Percentiles rank a stretch among this genome's conserved stretches.
Evolutionary conservation across 805 yeast species (phyloP).

Genomic region (Saccharomycopsis javanensis): DNA sequence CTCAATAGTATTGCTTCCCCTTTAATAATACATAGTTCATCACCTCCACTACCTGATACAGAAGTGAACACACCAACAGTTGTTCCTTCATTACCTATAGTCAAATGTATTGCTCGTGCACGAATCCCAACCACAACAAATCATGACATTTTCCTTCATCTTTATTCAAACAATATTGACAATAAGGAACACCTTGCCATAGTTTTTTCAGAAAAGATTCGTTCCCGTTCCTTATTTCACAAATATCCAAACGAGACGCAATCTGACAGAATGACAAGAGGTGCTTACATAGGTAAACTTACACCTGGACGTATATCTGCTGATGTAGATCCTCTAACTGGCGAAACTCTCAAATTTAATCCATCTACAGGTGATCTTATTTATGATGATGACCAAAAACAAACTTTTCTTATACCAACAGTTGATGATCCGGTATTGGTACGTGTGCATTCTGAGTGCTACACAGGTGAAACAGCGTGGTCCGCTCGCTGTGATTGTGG

Average conservation of each 20-base stretch:
- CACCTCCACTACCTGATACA: background rate
- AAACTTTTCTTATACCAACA: slow-evolving; percentile 22
- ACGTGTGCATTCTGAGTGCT: slow-evolving; percentile 93
- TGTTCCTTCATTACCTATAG: slow-evolving; percentile 46
- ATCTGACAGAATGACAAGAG: slow-evolving; percentile 94
- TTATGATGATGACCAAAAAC: slow-evolving; percentile 20
- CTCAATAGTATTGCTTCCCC: background rate
- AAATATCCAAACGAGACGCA: slow-evolving; percentile 65
- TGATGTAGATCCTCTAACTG: slow-evolving; percentile 42
- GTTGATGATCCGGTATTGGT: slow-evolving; percentile 48
- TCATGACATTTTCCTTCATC: slow-evolving; percentile 84
- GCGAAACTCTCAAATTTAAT: slow-evolving; percentile 34
- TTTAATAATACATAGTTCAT: background rate
- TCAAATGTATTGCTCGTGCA: slow-evolving; percentile 86
- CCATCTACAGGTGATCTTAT: slow-evolving; percentile 28
- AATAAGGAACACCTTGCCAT: slow-evolving; percentile 93
- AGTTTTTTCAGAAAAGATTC: slow-evolving; percentile 87
- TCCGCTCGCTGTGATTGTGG: slow-evolving; percentile 99
- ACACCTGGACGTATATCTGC: slow-evolving; percentile 78
- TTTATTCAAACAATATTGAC: slow-evolving; percentile 80
- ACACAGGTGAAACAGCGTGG: slow-evolving; percentile 99
- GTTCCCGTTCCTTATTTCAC: slow-evolving; percentile 64
- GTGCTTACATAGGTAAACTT: slow-evolving; percentile 87
- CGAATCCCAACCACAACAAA: slow-evolving; percentile 95
- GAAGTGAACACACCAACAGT: background rate